Base-by-base conservation (phyloP, 2,329 filamentous ascomycete species). In the Arthrinium phaeospermum region DNA sequence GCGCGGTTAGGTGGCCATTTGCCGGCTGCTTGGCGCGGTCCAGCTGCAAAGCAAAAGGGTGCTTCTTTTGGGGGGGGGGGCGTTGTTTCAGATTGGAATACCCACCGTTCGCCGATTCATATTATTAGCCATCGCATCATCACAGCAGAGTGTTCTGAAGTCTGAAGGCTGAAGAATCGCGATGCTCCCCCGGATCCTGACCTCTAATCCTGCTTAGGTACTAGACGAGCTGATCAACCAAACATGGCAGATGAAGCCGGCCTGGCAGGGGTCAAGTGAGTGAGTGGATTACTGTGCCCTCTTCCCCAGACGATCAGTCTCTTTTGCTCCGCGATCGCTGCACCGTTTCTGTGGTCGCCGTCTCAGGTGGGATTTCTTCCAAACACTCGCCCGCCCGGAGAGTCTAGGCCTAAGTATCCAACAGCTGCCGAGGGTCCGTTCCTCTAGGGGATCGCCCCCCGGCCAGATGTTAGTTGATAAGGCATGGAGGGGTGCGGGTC, bases 281-380 rank as follows among this genome's bases (percentile, higher is more conserved):
- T 16, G 37, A 19, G 19, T 41, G 34, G 30, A 37, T 37, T 37
- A 37, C 30, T 61, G 27, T 61, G 16, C 53, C 53, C 53, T 22
- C 37, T 61, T 61, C 53, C 53, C 53, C 53, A 34, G 53, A 37
- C 53, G 53, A 61, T 61, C 27, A 10, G 22, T 10, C 34, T 34
- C 22, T 22, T 14, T 41, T 64, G 22, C 34, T 64, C 57, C 22
- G 22, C 34, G 57, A 41, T 64, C 34, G 57, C 57, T 64, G 22
- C 34, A 64, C 57, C 34, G 34, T 64, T 64, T 64, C 57, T 41
- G 30, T 14, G 34, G 57, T 64, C 34, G 53, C 16, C 57, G 57
- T 64, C 57, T 64, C 53, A 61, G 53, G 53, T 61, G 53, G 53
- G 12, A 61, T 61, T 22, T 61, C 53, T 61, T 61, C 53, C 16